phyloP scores from a whole-genome alignment of 352 stramenopile genomes.

The Pythium angustatum region DNA sequence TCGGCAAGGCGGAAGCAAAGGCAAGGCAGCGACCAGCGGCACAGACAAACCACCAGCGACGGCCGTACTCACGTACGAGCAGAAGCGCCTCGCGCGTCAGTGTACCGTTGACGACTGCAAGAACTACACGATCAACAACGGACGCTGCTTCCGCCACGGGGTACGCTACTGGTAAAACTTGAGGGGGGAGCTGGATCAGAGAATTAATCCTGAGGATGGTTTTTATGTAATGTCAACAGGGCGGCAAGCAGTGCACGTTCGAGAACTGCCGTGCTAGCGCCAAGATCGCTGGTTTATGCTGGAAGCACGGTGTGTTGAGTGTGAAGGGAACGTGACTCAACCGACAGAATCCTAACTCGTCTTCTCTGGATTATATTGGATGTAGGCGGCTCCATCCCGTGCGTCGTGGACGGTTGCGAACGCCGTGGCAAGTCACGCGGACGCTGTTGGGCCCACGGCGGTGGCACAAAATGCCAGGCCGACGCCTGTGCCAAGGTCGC shows the following conservation, averaged over 20 bases:
- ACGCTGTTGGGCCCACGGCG: slow-evolving; percentile 28
- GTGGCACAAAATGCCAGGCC: slow-evolving; percentile 27
- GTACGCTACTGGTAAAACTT: no score
- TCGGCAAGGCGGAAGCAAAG: no score
- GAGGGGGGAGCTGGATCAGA: no score
- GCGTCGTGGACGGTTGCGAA: slow-evolving; percentile 11
- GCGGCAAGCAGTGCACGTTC: slow-evolving; percentile 16
- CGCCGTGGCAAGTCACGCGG: slow-evolving; percentile 16
- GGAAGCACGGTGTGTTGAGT: slow-evolving; percentile 8
- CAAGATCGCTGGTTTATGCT: slow-evolving; percentile 18
- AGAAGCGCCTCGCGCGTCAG: not conserved
- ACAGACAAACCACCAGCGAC: no score
- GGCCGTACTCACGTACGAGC: no score
- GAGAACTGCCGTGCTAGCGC: slow-evolving; percentile 7
- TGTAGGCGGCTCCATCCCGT: slow-evolving; percentile 5
- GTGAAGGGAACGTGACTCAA: not conserved
- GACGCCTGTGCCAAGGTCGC: slow-evolving; percentile 23
- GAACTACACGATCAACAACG: slow-evolving; percentile 51
- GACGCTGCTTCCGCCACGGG: slow-evolving; percentile 46
- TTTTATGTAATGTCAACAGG: not conserved
- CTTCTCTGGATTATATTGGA: not conserved
- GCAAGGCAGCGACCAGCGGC: no score
- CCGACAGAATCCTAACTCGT: not conserved
- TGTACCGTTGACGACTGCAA: slow-evolving; percentile 42
- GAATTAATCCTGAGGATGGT: no score